Evolutionary conservation across 2,329 filamentous ascomycete species (phyloP), one percentile per base, ranked within the genome.

Genomic region (Cladosporium sp.): DNA sequence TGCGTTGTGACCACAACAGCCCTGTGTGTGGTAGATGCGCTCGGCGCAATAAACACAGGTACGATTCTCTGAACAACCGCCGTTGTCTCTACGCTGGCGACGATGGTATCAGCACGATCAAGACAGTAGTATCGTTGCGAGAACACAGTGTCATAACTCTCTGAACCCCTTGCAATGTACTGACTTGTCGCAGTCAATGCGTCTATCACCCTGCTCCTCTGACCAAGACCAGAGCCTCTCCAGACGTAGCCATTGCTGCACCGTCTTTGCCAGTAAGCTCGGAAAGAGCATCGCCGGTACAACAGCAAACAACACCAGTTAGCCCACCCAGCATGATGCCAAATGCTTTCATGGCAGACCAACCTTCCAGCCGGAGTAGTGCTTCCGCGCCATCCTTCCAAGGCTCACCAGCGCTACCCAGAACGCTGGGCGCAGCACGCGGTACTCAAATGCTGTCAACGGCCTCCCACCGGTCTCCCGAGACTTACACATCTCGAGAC

Each of bases 151-250:
- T 46, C 7, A 6, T 8, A 10, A 21, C 4, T n/a, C 18, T 44
- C 18, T 18, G 37, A 44, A 1, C 6, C 7, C 37, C 6, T 44
- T 16, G 18, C 37, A 21, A 44, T 52, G 26, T 23, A 29, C 49
- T 52, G 28, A 26, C 12, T 21, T n/a, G 16, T 35, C 10, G 69
- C 3, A 73, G 69, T 23, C 71, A 73, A 67, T 77, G 75, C 49
- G 68, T 76, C 40, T 77, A 77, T 59, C 75, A 77, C 65, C 75
- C 75, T 18, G 75, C 74, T 26, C 75, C 75, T 21, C 67, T 76
- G 33, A 75, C 72, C 8, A 73, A 71, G 57, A 67, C 63, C 23
- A 52, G 44, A 52, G 35, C 21, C 4, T 65, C 63, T 18, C 56
- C 63, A 23, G 52, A 55, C 31, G 10, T 55, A 33, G 26, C 28